Evolutionary conservation across 2,329 filamentous ascomycete species (phyloP), one percentile per base, ranked within the genome.

Genomic region (Botrytis pseudocinerea): DNA sequence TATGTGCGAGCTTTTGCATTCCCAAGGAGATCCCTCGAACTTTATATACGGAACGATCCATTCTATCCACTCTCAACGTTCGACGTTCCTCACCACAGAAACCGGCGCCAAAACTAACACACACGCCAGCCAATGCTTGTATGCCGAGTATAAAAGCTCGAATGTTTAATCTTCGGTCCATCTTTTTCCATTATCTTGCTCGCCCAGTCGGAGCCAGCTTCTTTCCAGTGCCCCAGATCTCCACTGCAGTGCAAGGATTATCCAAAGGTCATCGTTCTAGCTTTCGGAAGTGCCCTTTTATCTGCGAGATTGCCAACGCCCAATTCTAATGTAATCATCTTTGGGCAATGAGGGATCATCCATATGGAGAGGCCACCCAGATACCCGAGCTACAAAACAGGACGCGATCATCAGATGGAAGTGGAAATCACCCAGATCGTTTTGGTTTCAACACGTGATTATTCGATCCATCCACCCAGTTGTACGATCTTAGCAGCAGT

Each of bases 21-120:
- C n/a, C 60, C 60, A 62, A 62, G 38, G 60, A 42, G 38, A 42
- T 62, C 16, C 61, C 61, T 62, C 44, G 61, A 42, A 62, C 8
- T 40, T 60, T 1, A 54, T 10, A 62, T 20, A 40, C 60, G 38
- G 38, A 42, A 62, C 38, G 25, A 51, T 51, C 48, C 48, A 51
- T n/a, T 51, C 51, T n/a, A 62, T 42, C 61, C 61, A 42, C 40
- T 63, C 61, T 63, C 59, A 38, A 61, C 59, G 59, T 40, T 61
- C 61, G n/a, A 63, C 38, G 38, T 63, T 63, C 38, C 25, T 62
- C 22, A n/a, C 35, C 35, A n/a, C 61, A 44, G 14, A n/a, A 20
- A n/a, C 38, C 38, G 25, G 38, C 35, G 60, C 22, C 60, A 40
- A 42, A n/a, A 9, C 25, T n/a, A 28, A 20, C 6, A 9, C 7